A percentile compares a stretch with the other conserved stretches of the same genome.
These are phyloP conservation scores for Globisporangium cederbergense DNA, from an alignment of 352 stramenopile genomes.

Conservation along the genomic window DNA sequence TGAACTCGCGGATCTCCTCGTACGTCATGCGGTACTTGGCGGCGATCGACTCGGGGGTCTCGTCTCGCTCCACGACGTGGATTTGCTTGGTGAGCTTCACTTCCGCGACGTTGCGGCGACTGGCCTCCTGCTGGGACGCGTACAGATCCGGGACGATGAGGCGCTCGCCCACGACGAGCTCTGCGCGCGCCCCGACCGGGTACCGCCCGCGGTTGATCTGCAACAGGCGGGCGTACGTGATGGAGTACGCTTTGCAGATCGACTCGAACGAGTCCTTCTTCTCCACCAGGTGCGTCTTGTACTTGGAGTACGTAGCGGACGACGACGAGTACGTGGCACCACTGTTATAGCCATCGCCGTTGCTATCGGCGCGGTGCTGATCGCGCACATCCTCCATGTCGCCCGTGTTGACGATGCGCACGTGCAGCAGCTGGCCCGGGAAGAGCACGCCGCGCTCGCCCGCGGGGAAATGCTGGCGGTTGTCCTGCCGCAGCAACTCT, in stretches of 20 bases:
- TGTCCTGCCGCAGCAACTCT: constrained; percentile 75
- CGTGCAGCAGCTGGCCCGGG: constrained; percentile 70
- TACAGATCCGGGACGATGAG: constrained; percentile 77
- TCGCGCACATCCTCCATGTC: constrained; percentile 41
- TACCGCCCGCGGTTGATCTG: constrained; percentile 79
- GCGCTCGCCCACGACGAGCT: constrained; percentile 52
- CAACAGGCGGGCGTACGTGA: constrained; percentile 67
- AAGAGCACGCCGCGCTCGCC: constrained; percentile 68
- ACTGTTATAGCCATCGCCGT: background rate
- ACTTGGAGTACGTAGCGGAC: constrained; percentile 53
- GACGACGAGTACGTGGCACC: constrained; percentile 27
- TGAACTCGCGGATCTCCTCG: constrained; percentile 83
- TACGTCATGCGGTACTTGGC: constrained; percentile 75
- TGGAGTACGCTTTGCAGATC: constrained; percentile 57
- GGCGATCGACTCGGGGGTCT: constrained; percentile 68
- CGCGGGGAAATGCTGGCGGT: constrained; percentile 73
- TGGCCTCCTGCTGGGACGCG: constrained; percentile 45
- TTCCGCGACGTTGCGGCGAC: constrained; percentile 67
- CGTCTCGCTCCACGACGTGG: constrained; percentile 65
- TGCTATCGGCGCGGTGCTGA: background rate
- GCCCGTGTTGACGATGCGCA: constrained; percentile 75
- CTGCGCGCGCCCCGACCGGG: constrained; percentile 55
- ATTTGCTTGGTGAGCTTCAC: constrained; percentile 87
- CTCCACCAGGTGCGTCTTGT: constrained; percentile 61
- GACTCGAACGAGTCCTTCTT: constrained; percentile 67